Evolutionary conservation across 139 green algal genomes (phyloP), one percentile per base, ranked within the genome.

Genomic region (Ettlia oleoabundans): DNA sequence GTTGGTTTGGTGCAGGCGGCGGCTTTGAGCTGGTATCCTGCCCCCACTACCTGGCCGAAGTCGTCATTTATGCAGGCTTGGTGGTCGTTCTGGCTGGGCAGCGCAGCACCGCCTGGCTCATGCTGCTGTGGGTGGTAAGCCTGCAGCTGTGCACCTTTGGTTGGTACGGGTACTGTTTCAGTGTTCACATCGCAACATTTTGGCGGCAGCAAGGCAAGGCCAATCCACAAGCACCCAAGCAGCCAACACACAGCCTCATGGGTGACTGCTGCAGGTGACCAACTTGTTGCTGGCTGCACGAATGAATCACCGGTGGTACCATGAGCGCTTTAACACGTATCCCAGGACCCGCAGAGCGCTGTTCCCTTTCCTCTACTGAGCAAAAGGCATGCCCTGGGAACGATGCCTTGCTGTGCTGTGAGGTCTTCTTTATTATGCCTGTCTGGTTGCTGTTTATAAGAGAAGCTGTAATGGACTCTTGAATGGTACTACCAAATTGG

Each of bases 31-130:
- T 86, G 69, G 89, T 97, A 47, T 94, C 91, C 6, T 96, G 94
- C 66, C 94, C 94, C 0, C 94, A 97, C 85, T 97, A 97, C 82
- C 86, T 96, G 22, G 94, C 76, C 7, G 94, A 97, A 82, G 90
- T 96, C 18, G 67, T 97, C 7, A 92, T 96, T 43, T 97, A 97
- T 81, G 33, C 32, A 4, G 93, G 90, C 21, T 83, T 97, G 52
- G 58, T 83, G 40, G 6, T 94, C 26, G 28, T 87, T 28, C 7
- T 33, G 7, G 40, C 42, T 2, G 38, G 37, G 19, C 30, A 40
- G 4, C 51, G 52, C n/a, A 15, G 33, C 9, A 41, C 67, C 40
- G 21, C 62, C 3, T 90, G 68, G 73, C 72, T 88, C 30, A 81
- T 88, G 21, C 70, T 86, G 2, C 3, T 58, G 7, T 91, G 88